Base-by-base conservation (phyloP, 2,329 filamentous ascomycete genomes). In the Scedosporium minutisporum region DNA sequence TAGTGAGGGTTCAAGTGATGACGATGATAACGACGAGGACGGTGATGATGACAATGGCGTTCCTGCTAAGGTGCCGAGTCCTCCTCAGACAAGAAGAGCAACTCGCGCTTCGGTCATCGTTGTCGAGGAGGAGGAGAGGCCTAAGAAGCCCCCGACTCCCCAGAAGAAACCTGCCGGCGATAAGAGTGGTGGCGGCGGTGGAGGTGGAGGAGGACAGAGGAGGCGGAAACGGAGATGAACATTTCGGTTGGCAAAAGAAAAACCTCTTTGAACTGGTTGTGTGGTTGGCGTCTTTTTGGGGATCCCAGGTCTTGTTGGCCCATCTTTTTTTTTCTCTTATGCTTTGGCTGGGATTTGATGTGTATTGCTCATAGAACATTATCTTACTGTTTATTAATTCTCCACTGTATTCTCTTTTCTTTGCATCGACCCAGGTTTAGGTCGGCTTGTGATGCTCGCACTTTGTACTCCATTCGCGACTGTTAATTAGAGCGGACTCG, bases 1-100 rank as follows among this genome's bases (percentile, higher is more conserved):
- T 61, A 75, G 68, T 68, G 70, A 72, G 27, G 66, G 72, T 64
- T 67, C 68, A 23, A 71, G 69, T 55, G 70, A 71, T 23, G 71
- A 71, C n/a, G 65, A 68, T 55, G 67, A 73, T 58, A 69, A 29
- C 12, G 25, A 51, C 42, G 59, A 60, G 14, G 58, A 10, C 3
- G 70, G 71, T 21, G 70, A 71, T 21, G 65, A 68, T 51, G 67
- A 73, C 57, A 69, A 29, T 14, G 25, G 29, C 25, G 59, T 27
- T 16, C 41, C 16, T 6, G 12, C 46, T 2, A 18, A 48, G 23
- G 25, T 33, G 16, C 41, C 27, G 58, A n/a, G 7, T 6, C 42
- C 58, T 10, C 42, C 58, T 9, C 42, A 12, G 42, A 10, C 42
- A 3, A 48, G 58, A 25, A 60, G 41, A 51, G 57, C 29, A 58